Percentiles rank a stretch among this genome's conserved stretches.
phyloP scores from a whole-genome alignment of 352 stramenopile species.

The Vaucheria bursata region DNA sequence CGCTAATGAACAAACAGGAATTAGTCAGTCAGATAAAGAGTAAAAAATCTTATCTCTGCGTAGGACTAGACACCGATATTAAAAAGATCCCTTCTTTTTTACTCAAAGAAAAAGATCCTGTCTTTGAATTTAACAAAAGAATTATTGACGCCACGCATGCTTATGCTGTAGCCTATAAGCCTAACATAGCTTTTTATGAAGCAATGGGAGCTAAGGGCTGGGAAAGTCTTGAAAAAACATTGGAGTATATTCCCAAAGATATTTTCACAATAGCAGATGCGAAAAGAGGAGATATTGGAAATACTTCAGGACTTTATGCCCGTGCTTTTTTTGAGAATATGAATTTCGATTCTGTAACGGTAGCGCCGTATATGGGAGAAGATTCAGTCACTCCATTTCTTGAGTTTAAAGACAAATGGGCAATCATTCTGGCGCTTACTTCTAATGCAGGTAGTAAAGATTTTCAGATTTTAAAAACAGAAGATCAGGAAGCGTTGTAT shows the following conservation, averaged over 20 bases:
- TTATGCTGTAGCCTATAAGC: not conserved
- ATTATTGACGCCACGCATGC: not conserved
- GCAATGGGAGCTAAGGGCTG: not conserved
- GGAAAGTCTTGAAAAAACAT: not conserved
- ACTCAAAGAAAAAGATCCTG: not conserved
- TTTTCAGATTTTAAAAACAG: not conserved
- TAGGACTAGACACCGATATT: not conserved
- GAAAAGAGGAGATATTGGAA: not conserved
- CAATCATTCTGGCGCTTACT: not conserved
- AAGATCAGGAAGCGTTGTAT: not conserved
- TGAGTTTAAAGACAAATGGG: not conserved
- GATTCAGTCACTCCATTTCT: not conserved
- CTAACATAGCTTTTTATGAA: not conserved
- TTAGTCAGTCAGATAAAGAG: no score
- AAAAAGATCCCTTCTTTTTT: not conserved
- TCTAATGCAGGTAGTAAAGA: not conserved
- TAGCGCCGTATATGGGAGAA: not conserved
- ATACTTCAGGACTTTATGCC: not conserved
- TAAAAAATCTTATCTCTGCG: no score
- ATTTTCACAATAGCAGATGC: not conserved
- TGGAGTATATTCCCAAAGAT: not conserved
- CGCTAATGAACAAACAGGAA: no score
- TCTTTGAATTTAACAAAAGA: not conserved
- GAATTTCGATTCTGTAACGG: not conserved
- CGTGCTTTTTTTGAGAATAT: not conserved